These are phyloP conservation scores for Candida hispaniensis DNA, from an alignment of 805 yeast genomes.

Conservation along the genomic window DNA sequence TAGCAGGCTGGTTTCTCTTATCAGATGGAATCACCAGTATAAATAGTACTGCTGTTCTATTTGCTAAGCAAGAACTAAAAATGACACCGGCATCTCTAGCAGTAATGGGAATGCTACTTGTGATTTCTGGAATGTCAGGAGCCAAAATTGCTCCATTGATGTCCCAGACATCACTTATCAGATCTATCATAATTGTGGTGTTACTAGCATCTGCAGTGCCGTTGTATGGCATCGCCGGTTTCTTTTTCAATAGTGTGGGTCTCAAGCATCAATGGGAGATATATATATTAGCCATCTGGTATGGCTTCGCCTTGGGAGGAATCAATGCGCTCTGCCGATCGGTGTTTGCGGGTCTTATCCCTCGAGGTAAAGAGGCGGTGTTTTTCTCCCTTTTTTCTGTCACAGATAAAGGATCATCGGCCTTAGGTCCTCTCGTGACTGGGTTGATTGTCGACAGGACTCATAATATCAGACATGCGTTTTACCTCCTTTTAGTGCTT, in stretches of 20 bases:
- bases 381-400: conserved; percentile 67
- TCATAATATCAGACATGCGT: conserved; percentile 64
- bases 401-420: conserved; percentile 72
- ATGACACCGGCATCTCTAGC: conserved; percentile 63
- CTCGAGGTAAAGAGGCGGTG: conserved; percentile 62
- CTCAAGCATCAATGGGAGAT: conserved; percentile 55
- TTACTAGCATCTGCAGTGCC: conserved; percentile 59
- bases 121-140: conserved; percentile 57
- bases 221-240: conserved; percentile 58
- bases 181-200: conserved; percentile 42
- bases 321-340: conserved; percentile 60
- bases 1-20: conserved; percentile 65
- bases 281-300: conserved; percentile 60
- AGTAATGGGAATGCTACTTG: conserved; percentile 52
- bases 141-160: conserved; percentile 46
- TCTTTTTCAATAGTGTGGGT: conserved; percentile 45
- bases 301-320: conserved; percentile 68
- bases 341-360: conserved; percentile 56
- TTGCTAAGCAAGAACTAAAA: conserved; percentile 57
- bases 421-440: conserved; percentile 62
- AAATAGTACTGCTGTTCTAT: conserved; percentile 66
- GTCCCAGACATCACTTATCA: conserved; percentile 31
- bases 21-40: conserved; percentile 70
- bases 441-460: conserved; percentile 63
- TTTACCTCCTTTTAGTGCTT: conserved; percentile 48